A percentile compares a stretch with the other conserved stretches of the same genome.
Conservation (phyloP, 108 stramenopile species). For the Bacterosira constricta region DNA sequence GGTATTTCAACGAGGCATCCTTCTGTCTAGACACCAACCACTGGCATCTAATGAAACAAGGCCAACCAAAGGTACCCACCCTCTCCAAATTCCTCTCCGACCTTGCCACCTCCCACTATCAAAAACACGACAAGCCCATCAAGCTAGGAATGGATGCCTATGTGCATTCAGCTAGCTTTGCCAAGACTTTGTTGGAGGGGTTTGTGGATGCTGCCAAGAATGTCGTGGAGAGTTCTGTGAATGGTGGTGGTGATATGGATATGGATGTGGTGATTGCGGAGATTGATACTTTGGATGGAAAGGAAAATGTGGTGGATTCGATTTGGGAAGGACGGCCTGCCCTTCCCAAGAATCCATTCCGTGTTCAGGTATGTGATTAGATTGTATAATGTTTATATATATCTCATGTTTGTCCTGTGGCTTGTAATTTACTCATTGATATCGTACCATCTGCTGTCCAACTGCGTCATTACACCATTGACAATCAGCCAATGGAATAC, state of each 20-base stretch:
- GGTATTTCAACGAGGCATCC: constrained; percentile 93
- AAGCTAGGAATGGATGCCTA: constrained; percentile 82
- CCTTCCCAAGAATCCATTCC: constrained; percentile 76
- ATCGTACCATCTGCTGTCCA: no score
- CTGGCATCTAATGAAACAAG: constrained; percentile 89
- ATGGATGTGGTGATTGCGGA: constrained; percentile 43
- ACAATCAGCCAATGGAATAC: constrained; percentile 76
- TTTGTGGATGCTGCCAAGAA: constrained; percentile 60
- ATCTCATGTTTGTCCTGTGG: no score
- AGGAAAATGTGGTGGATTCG: constrained; percentile 85
- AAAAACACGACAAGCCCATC: constrained; percentile 30
- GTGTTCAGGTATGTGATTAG: constrained; percentile 78
- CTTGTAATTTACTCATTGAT: no score
- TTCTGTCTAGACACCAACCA: constrained; percentile 65
- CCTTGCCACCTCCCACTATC: constrained; percentile 45
- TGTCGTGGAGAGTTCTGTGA: constrained; percentile 24
- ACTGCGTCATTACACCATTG: no score
- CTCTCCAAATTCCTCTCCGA: constrained; percentile 68
- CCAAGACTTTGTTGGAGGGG: constrained; percentile 68
- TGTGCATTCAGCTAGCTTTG: constrained; percentile 81
- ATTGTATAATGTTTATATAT: no score
- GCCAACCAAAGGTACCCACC: constrained; percentile 68
- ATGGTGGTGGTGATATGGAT: neutral
- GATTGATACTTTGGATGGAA: constrained; percentile 59
- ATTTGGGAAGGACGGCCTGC: constrained; percentile 91